Percentiles rank a stretch among this genome's conserved stretches.
phyloP scores from a whole-genome alignment of 768 basidiomycete species.

The Pleurotus platypus region DNA sequence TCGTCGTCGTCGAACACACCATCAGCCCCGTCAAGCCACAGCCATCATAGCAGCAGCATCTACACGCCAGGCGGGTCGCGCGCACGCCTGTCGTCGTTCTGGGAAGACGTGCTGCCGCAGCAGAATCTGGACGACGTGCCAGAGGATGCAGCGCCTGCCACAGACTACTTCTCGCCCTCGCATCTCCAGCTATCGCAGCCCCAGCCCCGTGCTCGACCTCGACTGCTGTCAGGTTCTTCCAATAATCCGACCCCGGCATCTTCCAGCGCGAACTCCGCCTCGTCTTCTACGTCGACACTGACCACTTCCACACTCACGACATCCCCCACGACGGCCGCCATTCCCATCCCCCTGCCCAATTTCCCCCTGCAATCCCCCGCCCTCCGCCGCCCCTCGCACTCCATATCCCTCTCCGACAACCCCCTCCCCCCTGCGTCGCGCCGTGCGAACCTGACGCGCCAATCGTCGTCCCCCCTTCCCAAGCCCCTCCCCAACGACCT shows the following conservation, averaged over 20 bases:
- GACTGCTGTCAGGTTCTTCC: too few species aligned
- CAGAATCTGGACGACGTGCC: too few species aligned
- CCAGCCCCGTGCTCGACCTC: too few species aligned
- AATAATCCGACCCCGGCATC: not conserved
- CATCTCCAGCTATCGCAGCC: too few species aligned
- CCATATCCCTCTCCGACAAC: not conserved
- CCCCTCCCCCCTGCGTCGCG: not conserved
- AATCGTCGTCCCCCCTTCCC: too few species aligned
- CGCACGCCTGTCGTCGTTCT: slow-evolving; percentile 63
- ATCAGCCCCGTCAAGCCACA: too few species aligned
- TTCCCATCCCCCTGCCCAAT: not conserved
- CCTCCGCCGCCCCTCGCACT: slow-evolving; percentile 3
- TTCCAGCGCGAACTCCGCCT: not conserved
- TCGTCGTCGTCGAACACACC: too few species aligned
- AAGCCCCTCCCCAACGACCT: too few species aligned
- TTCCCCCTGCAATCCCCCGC: not conserved
- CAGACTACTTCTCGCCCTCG: slow-evolving; percentile 1
- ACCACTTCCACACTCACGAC: not conserved
- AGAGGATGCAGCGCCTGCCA: slow-evolving; percentile 35
- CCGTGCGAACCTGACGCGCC: slow-evolving; percentile 7
- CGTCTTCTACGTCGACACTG: not conserved
- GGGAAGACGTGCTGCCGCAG: slow-evolving; percentile 35
- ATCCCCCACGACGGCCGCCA: not conserved
- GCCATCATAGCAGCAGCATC: slow-evolving; percentile 12
- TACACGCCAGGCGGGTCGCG: slow-evolving; percentile 46